These are phyloP conservation scores for Pseudogymnoascus sp. DNA, from an alignment of 2,329 filamentous ascomycete species.

Conservation along the genomic window DNA sequence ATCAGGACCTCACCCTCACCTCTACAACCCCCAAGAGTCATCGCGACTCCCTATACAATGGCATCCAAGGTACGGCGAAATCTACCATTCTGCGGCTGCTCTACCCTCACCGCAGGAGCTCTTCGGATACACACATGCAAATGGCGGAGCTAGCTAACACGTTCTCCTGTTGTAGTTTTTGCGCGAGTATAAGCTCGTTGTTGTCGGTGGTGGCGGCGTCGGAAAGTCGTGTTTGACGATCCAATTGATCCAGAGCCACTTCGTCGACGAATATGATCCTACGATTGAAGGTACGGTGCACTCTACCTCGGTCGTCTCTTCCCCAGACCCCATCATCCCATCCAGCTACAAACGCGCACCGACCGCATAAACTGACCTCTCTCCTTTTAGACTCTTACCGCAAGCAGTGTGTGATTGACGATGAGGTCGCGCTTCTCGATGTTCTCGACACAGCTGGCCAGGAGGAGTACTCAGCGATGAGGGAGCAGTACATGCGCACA, in stretches of 20 bases:
- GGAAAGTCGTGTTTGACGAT: conserved; percentile 99
- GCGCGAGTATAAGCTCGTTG: conserved; percentile 91
- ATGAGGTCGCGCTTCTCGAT: conserved; percentile 94
- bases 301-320: conserved; percentile 10
- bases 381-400: conserved; percentile 78
- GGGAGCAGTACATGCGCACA: conserved; percentile 99
- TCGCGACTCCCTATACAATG: conserved; percentile 24
- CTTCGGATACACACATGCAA: neutral
- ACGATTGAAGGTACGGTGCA: conserved; percentile 82
- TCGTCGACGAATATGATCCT: conserved; percentile 98
- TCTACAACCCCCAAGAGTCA: neutral
- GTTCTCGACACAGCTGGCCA: conserved; percentile 97
- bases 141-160: neutral
- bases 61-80: conserved; percentile 30
- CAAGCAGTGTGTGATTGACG: conserved; percentile 98
- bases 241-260: conserved; percentile 90
- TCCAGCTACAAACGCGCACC: neutral
- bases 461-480: conserved; percentile 98
- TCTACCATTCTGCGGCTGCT: neutral
- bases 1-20: neutral
- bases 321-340: neutral
- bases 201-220: conserved; percentile 95
- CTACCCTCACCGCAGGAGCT: neutral
- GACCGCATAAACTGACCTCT: neutral
- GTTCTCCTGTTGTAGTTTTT: conserved; percentile 52